Base-by-base conservation (phyloP, 768 basidiomycete genomes). In the Lactifluus echinatus region DNA sequence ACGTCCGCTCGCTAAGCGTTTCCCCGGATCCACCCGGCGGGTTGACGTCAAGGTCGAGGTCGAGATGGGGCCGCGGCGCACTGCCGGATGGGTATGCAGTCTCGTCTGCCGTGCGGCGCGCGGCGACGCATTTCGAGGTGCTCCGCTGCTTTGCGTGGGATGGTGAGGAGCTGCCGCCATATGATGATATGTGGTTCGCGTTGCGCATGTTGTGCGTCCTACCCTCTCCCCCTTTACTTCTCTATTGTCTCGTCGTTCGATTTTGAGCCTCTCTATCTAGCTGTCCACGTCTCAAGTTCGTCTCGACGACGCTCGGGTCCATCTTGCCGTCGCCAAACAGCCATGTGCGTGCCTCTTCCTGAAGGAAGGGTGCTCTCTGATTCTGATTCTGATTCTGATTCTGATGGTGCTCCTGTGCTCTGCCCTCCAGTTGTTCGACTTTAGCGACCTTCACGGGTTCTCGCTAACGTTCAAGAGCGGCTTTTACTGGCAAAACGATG, bases 151-250 rank as follows among this genome's bases (percentile, higher is more conserved):
- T 89, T 64, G 70, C 79, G 34, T 90, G 87, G 87, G 83, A 83
- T 59, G 84, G 79, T 3, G 84, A 86, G 66, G 69, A 73, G 8
- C 72, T 82, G 33, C 79, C 83, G 15, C 78, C 76, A 33, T 71
- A 79, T 59, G 87, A 89, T 57, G 82, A 84, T 60, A 85, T 90
- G 83, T 90, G 87, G 87, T 78, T 85, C 59, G 80, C 83, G 43
- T 72, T 90, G 63, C 79, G 85, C 36, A 70, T 79, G 52, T 81
- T 80, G 87, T 89, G 63, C 66, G 78, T 66, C 21, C 10, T n/a
- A n/a, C n/a, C 24, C 31, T 14, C 19, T 24, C 3, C 4, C 1
- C 10, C 31, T 31, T 33, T 55, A 17, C 33, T 34, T 4, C 21
- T 15, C 47, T 53, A 23, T 49, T 28, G 33, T 7, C 21, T 28